Evolutionary conservation across 768 basidiomycete genomes (phyloP), one percentile per base, ranked within the genome.

Genomic region (Tylopilus sp.): DNA sequence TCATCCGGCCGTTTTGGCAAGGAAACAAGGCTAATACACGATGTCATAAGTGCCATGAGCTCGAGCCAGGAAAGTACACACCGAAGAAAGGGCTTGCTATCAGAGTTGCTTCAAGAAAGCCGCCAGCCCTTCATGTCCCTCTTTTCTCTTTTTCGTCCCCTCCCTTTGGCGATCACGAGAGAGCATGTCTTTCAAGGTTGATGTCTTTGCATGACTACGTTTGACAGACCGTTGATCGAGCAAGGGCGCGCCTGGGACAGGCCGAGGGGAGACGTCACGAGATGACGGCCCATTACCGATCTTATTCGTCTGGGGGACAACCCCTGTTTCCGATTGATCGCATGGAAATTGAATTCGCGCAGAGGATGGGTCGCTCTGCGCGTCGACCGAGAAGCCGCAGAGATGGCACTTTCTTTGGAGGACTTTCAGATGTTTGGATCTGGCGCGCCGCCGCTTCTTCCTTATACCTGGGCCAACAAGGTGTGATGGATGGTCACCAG

Each of bases 151-250:
- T 52, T 54, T 53, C 9, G 52, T 57, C 60, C 64, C 68, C 58
- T 71, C 73, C 45, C 72, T 71, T 62, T 79, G 74, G 59, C 77
- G 80, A 56, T 85, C 86, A 36, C 80, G 78, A 25, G 77, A 77
- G 30, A 90, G 73, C 74, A 91, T 77, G 38, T 82, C 77, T 64
- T 83, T 85, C 37, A 91, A 63, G 11, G 77, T 77, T 1, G 77
- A 67, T 59, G 78, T 80, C 66, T 58, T 66, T 4, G 48, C 12
- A 30, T 48, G 47, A 34, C 33, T 43, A 6, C 50, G 22, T 68
- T 85, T 86, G 12, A 72, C 74, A 9, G 71, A 50, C 48, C 73
- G 78, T 6, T 63, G 54, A 36, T n/a, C 17, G 19, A 48, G 21
- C 17, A 38, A 34, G 14, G 30, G 26, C 5, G 6, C 36, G 36